phyloP scores from a whole-genome alignment of 345 rosid species.

The Euclidium syriacum region DNA sequence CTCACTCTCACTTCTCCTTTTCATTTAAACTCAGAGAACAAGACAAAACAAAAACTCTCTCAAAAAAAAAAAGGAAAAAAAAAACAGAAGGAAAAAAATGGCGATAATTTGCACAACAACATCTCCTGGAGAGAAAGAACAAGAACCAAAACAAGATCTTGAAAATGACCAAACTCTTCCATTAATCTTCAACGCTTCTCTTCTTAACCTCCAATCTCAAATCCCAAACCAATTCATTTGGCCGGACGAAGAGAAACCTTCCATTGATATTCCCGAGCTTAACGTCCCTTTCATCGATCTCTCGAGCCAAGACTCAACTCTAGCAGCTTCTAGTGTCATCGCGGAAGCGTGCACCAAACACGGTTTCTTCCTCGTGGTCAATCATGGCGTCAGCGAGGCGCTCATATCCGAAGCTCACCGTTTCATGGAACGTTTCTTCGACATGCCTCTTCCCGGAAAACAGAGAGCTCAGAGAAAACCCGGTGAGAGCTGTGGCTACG shows the following conservation, averaged over 20 bases:
- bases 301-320: slow-evolving; percentile 45
- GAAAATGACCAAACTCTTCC: slow-evolving; percentile 23
- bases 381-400: slow-evolving; percentile 67
- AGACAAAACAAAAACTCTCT: slow-evolving; percentile 6
- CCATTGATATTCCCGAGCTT: slow-evolving; percentile 50
- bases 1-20: slow-evolving; percentile 11
- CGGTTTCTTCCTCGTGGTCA: slow-evolving; percentile 85
- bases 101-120: slow-evolving; percentile 27
- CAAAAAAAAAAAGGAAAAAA: neutral
- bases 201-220: slow-evolving; percentile 40
- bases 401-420: slow-evolving; percentile 64
- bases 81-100: neutral
- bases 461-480: slow-evolving; percentile 67
- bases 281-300: slow-evolving; percentile 74
- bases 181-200: slow-evolving; percentile 66
- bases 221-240: slow-evolving; percentile 85
- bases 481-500: slow-evolving; percentile 89
- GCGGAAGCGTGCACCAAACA: slow-evolving; percentile 70
- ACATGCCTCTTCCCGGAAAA: slow-evolving; percentile 64
- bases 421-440: slow-evolving; percentile 67
- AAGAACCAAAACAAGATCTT: slow-evolving; percentile 22
- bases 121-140: slow-evolving; percentile 23
- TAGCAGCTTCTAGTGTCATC: slow-evolving; percentile 56
- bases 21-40: slow-evolving; percentile 8
- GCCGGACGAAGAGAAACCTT: slow-evolving; percentile 88